phyloP scores from a whole-genome alignment of 371 early-diverging fungal species.

The Mucor irregularis region DNA sequence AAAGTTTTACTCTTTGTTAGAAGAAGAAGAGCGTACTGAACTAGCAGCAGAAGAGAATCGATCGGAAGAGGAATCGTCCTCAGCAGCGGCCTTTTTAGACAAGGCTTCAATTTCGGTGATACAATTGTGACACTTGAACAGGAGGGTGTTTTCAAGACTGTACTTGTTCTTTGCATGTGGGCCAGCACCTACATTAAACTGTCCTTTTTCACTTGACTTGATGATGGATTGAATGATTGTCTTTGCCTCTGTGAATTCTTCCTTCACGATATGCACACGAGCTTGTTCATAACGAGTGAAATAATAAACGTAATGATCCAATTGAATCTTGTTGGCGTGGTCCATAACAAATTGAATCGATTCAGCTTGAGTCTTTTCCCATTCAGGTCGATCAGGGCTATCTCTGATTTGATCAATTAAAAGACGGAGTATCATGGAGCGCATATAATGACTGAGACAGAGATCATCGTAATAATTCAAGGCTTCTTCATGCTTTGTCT shows the following conservation, averaged over 20 bases:
- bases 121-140: slow-evolving; percentile 51
- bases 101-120: slow-evolving; percentile 24
- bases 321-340: slow-evolving; percentile 37
- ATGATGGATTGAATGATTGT: slow-evolving; percentile 46
- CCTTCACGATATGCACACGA: slow-evolving; percentile 40
- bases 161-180: slow-evolving; percentile 51
- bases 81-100: neutral
- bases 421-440: slow-evolving; percentile 33
- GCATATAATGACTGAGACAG: slow-evolving; percentile 65
- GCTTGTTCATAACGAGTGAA: slow-evolving; percentile 63
- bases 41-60: slow-evolving; percentile 8
- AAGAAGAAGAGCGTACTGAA: too few species aligned
- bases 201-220: slow-evolving; percentile 39
- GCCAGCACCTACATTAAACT: slow-evolving; percentile 42
- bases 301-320: slow-evolving; percentile 70
- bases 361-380: slow-evolving; percentile 16
- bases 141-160: slow-evolving; percentile 43
- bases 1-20: too few species aligned
- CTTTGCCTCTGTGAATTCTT: slow-evolving; percentile 46
- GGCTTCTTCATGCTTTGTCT: slow-evolving; percentile 16
- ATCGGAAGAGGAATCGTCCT: neutral
- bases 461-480: slow-evolving; percentile 60
- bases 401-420: slow-evolving; percentile 18
- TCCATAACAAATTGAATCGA: slow-evolving; percentile 30
- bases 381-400: neutral